Percentiles rank a stretch among this genome's conserved stretches.
Conservation (phyloP, 768 basidiomycete species). For the Rhodocollybia butyracea region DNA sequence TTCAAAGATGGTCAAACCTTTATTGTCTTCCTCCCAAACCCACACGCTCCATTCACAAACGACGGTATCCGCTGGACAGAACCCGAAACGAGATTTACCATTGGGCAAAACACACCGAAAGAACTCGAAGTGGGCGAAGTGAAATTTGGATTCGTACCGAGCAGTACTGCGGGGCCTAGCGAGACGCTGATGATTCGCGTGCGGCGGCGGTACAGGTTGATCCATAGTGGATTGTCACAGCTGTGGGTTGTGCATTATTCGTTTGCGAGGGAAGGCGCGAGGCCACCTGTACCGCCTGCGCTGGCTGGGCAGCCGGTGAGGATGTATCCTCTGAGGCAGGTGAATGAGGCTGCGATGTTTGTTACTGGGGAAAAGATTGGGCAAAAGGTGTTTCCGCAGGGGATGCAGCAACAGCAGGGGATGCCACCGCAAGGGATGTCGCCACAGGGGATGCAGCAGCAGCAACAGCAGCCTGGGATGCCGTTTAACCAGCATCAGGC, state of each 20-base stretch:
- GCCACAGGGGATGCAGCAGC: slow-evolving; percentile 10
- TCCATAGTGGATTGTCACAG: slow-evolving; percentile 42
- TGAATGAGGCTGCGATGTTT: slow-evolving; percentile 66
- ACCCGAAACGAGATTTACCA: slow-evolving; percentile 56
- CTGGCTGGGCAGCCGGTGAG: slow-evolving; percentile 62
- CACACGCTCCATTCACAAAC: slow-evolving; percentile 57
- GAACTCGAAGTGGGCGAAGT: slow-evolving; percentile 76
- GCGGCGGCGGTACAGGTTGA: slow-evolving; percentile 45
- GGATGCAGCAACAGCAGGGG: slow-evolving; percentile 21
- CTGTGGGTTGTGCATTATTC: slow-evolving; percentile 78
- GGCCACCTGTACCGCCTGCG: slow-evolving; percentile 52
- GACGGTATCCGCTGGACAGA: slow-evolving; percentile 81
- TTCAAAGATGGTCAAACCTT: slow-evolving; percentile 58
- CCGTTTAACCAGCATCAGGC: slow-evolving; percentile 35
- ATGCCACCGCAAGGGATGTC: slow-evolving; percentile 20
- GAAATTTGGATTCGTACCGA: slow-evolving; percentile 77
- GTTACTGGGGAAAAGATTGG: slow-evolving; percentile 73
- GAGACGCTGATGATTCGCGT: slow-evolving; percentile 66
- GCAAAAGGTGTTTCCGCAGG: slow-evolving; percentile 52
- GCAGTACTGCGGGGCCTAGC: slow-evolving; percentile 66
- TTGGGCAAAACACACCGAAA: slow-evolving; percentile 49
- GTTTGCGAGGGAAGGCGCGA: slow-evolving; percentile 59
- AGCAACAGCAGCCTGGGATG: slow-evolving; percentile 23
- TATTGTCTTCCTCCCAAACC: slow-evolving; percentile 66
- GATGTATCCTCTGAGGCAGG: slow-evolving; percentile 62